A percentile compares a stretch with the other conserved stretches of the same genome.
Conservation (phyloP, 257 asterid species). For the Lavandula angustifolia region DNA sequence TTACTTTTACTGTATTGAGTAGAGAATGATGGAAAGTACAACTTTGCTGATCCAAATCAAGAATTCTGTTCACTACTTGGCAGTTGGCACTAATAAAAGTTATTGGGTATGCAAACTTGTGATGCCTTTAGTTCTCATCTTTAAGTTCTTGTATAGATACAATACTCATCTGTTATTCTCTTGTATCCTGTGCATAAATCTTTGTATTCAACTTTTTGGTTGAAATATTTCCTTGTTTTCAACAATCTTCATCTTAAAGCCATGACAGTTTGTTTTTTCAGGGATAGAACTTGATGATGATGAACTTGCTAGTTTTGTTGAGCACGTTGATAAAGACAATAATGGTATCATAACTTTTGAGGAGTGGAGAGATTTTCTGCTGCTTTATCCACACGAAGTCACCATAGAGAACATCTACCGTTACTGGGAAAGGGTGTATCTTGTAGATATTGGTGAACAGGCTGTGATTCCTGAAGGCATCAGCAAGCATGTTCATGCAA, state of each 20-base stretch:
- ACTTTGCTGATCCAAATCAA: too few species aligned
- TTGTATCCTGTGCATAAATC: constrained; percentile 1
- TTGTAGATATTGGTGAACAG: constrained; percentile 93
- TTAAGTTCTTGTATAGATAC: too few species aligned
- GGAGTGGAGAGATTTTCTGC: constrained; percentile 97
- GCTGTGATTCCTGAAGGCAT: constrained; percentile 95
- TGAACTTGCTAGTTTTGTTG: constrained; percentile 95
- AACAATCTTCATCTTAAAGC: constrained; percentile 59
- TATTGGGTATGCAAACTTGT: too few species aligned
- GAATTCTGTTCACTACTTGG: too few species aligned
- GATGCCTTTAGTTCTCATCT: too few species aligned
- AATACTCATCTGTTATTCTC: neutral
- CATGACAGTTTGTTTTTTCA: constrained; percentile 72
- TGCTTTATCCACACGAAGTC: constrained; percentile 93
- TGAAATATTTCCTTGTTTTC: constrained; percentile 4
- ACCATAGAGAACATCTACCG: constrained; percentile 89
- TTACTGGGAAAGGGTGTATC: constrained; percentile 91
- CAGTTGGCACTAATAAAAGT: too few species aligned
- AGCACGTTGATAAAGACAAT: constrained; percentile 92
- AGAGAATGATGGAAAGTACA: too few species aligned
- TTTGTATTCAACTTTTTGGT: constrained; percentile 14
- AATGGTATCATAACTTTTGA: constrained; percentile 93
- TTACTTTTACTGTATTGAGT: too few species aligned
- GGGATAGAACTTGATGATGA: constrained; percentile 90
- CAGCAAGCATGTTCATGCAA: constrained; percentile 80